Evolutionary conservation across 23 red algal genomes (phyloP), one percentile per base, ranked within the genome.

Genomic region (Gracilariopsis chorda): DNA sequence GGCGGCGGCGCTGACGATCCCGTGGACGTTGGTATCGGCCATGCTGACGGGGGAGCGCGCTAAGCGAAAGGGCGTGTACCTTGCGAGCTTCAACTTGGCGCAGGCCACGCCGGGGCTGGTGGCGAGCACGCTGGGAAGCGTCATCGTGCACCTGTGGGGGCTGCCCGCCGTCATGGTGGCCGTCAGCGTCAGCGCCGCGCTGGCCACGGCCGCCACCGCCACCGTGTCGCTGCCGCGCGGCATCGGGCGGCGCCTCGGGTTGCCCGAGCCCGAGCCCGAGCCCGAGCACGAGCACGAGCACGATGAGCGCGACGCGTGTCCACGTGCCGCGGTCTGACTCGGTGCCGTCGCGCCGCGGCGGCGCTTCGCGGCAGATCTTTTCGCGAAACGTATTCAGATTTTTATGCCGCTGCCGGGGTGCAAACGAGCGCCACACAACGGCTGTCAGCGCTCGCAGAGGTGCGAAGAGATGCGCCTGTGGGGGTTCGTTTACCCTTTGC

Each of bases 351-450:
- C n/a, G n/a, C n/a, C 67, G 67, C 14, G 67, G 37, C 28, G 67
- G 39, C 37, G 67, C 25, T 73, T 73, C 7, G 40, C 40, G n/a
- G 37, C 67, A 46, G 67, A 73, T 73, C 67, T 73, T 73, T 73
- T 16, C 39, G 1, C 32, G 67, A 73, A 73, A 73, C 67, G 67
- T 24, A 20, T 21, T 14, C 36, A 46, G 40, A 46, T 73, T 46
- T 73, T 70, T 44, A 25, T 0, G n/a, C 20, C 4, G 67, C 67
- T 73, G 67, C 67, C 20, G 37, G n/a, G 23, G 37, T 46, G 40
- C 67, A 73, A 42, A 24, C 19, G 39, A 73, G 39, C 67, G 13
- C 67, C 67, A 46, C 24, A 25, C 67, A 46, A 68, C n/a, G n/a
- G n/a, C n/a, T n/a, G n/a, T n/a, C n/a, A 13, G 67, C 40, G 67